These are phyloP conservation scores for Prototheca stagnorum DNA, from an alignment of 163 green algal species.

Conservation along the genomic window DNA sequence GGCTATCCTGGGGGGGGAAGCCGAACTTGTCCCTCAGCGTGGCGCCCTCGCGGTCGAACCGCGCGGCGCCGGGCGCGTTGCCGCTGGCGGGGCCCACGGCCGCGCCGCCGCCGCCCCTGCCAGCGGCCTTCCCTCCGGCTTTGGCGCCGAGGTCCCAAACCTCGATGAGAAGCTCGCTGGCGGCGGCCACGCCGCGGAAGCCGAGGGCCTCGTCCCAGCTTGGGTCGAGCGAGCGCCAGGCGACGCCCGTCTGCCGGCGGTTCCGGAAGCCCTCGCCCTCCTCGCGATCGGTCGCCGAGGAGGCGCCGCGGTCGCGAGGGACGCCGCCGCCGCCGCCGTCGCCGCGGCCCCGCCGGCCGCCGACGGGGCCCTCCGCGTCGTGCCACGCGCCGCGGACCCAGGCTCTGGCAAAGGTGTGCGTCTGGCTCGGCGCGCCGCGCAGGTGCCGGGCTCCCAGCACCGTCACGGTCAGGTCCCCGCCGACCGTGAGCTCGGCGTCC, in stretches of 20 bases:
- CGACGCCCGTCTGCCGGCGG: constrained; percentile 30
- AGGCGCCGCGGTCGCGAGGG: too few species aligned
- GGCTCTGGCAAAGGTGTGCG: constrained; percentile 36
- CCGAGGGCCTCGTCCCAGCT: constrained; percentile 35
- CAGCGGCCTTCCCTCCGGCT: too few species aligned
- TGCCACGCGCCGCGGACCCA: constrained; percentile 13
- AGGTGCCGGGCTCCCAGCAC: constrained; percentile 28
- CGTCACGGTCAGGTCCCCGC: constrained; percentile 47
- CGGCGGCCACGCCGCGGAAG: constrained; percentile 40
- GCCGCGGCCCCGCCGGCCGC: too few species aligned
- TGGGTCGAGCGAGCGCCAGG: constrained; percentile 29
- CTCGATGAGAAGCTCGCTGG: constrained; percentile 35
- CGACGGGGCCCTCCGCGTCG: neutral
- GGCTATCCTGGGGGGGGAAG: too few species aligned
- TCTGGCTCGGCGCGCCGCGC: constrained; percentile 12
- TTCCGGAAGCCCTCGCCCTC: too few species aligned
- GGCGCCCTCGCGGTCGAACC: too few species aligned
- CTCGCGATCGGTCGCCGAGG: too few species aligned
- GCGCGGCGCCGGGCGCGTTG: too few species aligned
- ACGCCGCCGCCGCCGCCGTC: too few species aligned
- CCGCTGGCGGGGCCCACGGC: too few species aligned
- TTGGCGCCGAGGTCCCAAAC: constrained; percentile 39
- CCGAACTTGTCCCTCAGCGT: too few species aligned
- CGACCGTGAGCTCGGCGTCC: constrained; percentile 38
- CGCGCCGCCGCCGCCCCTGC: too few species aligned